Conservation (phyloP, 768 basidiomycete genomes). For the Phlebiopsis flavidoalba region DNA sequence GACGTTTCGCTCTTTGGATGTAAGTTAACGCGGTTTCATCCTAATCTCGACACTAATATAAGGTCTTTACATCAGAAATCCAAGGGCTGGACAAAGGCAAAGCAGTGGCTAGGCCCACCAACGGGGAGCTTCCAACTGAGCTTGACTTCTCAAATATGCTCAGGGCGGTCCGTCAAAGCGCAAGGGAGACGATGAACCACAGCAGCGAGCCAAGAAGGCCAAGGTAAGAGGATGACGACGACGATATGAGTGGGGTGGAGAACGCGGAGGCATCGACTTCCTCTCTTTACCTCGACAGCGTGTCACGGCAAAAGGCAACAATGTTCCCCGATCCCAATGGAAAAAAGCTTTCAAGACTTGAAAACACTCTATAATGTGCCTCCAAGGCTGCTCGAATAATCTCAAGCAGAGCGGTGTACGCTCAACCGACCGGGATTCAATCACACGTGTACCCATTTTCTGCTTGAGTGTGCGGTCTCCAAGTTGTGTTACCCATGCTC, state of each 20-base stretch:
- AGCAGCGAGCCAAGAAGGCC: conserved; percentile 23
- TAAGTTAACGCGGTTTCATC: conserved; percentile 19
- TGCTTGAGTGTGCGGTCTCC: conserved; percentile 60
- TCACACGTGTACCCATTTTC: conserved; percentile 71
- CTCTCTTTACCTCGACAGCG: conserved; percentile 42
- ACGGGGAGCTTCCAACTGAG: conserved; percentile 62
- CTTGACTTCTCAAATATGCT: conserved; percentile 90
- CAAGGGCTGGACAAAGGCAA: conserved; percentile 20
- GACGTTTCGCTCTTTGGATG: conserved; percentile 73
- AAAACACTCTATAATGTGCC: conserved; percentile 53
- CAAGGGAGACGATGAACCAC: conserved; percentile 29
- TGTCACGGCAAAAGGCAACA: conserved; percentile 69
- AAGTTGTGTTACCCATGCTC: background rate
- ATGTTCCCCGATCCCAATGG: conserved; percentile 56
- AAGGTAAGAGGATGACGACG: conserved; percentile 18
- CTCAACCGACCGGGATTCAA: conserved; percentile 76
- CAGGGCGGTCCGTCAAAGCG: conserved; percentile 51
- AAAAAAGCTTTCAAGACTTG: conserved; percentile 56
- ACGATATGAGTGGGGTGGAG: conserved; percentile 9
- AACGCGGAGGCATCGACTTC: conserved; percentile 9
- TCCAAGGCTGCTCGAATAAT: conserved; percentile 58
- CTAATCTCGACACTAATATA: background rate
- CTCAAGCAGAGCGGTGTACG: conserved; percentile 55
- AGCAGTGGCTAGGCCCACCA: conserved; percentile 20
- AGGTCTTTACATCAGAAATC: conserved; percentile 20